Conservation (phyloP, 345 rosid genomes). For the Populus alba region DNA sequence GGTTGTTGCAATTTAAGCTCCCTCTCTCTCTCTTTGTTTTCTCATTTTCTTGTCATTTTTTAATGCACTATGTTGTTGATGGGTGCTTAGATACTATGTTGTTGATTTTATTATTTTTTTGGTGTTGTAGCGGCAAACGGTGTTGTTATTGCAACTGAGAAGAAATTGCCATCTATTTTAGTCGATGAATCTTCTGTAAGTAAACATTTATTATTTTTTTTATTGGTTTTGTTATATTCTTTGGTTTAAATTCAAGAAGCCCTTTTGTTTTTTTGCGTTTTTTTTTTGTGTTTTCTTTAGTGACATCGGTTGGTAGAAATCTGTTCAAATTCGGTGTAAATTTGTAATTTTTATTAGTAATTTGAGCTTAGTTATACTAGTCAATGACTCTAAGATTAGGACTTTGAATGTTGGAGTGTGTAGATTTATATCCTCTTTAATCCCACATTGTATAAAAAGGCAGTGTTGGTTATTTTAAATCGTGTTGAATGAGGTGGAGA, state of each 20-base stretch:
- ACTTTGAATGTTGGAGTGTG: not conserved
- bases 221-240: not conserved
- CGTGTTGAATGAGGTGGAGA: no score
- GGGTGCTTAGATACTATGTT: not conserved
- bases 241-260: not conserved
- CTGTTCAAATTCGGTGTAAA: not conserved
- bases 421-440: no score
- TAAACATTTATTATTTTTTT: not conserved
- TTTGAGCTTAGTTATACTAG: not conserved
- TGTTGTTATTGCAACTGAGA: constrained; percentile 91
- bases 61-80: no score
- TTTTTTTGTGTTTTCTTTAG: not conserved
- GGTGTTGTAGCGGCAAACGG: constrained; percentile 78
- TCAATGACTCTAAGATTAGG: not conserved
- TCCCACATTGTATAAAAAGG: no score
- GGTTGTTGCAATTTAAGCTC: no score
- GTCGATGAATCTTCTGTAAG: constrained; percentile 94
- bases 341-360: not conserved
- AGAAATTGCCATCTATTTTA: constrained; percentile 87
- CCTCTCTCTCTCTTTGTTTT: no score
- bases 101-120: not conserved
- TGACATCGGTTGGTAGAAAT: not conserved
- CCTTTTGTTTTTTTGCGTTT: constrained; percentile 3
- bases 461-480: no score
- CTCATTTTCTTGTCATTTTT: no score